These are phyloP conservation scores for Pelargonium australe DNA, from an alignment of 441 rosid species.

Conservation along the genomic window DNA sequence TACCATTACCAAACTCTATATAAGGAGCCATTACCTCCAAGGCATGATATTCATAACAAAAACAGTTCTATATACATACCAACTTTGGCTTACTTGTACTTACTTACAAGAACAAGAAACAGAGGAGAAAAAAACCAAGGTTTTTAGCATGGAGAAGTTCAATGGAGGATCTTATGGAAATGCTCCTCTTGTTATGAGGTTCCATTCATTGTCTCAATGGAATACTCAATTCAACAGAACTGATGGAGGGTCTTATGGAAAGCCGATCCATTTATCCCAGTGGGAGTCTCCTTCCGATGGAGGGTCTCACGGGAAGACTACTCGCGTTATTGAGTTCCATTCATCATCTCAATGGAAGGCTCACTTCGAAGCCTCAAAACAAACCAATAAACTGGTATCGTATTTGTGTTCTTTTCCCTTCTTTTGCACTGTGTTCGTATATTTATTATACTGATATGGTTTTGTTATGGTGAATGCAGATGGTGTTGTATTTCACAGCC, in stretches of 20 bases:
- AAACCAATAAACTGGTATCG: constrained; percentile 47
- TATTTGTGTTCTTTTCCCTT: not conserved
- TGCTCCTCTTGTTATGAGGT: not conserved
- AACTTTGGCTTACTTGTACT: no score
- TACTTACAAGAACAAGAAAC: not conserved
- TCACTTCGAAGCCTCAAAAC: constrained; percentile 48
- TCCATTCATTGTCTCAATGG: not conserved
- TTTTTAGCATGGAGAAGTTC: not conserved
- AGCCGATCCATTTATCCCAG: not conserved
- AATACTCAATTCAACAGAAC: not conserved
- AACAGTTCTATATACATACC: not conserved
- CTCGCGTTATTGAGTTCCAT: constrained; percentile 34
- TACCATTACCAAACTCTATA: not conserved
- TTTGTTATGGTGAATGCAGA: constrained; percentile 26
- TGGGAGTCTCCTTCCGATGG: not conserved
- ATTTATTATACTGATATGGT: no score
- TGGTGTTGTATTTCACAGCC: constrained; percentile 70
- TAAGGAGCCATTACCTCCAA: not conserved
- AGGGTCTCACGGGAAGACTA: constrained; percentile 12
- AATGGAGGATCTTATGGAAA: not conserved
- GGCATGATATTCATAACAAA: not conserved
- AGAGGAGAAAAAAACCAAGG: not conserved
- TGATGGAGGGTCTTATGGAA: not conserved
- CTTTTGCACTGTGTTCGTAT: not conserved
- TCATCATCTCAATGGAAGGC: constrained; percentile 54